Base-by-base conservation (phyloP, 1,284 basidiomycete genomes). In the Ganoderma meredithae region DNA sequence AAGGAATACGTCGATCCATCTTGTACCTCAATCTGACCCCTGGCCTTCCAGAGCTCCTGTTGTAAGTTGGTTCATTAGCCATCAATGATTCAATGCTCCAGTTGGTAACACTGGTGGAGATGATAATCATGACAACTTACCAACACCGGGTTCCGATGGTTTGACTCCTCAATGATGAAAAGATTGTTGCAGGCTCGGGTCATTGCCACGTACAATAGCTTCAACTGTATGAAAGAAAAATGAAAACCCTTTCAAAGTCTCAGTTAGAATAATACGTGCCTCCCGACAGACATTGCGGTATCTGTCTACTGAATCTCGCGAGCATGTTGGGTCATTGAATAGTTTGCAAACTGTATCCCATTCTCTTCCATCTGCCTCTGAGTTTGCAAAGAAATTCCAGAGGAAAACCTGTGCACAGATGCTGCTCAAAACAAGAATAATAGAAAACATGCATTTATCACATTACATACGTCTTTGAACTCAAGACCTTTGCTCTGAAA, bases 401-500 rank as follows among this genome's bases (percentile, higher is more conserved):
- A 93, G 75, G 1, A 93, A 79, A 3, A 93, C 90, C 89, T 92
- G 72, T 22, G 52, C 44, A 3, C 5, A 19, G 8, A 5, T 2
- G 7, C 15, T 5, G 47, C 47, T 17, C 3, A 39, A 33, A 36
- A 58, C 41, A 49, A 60, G 43, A 33, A 39, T 55, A 41, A 10
- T 41, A 13, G 49, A 47, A 7, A 5, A 31, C 44, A 25, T 12
- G 13, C 63, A 12, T 10, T 39, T 31, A n/a, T 12, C 0, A 9
- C 25, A 36, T 31, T 8, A 74, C 83, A 65, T 69, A 90, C 89
- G 66, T 92, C 90, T 71, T 91, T 84, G 72, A 92, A 92, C 73
- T 92, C 91, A 0, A 92, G 79, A 0, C 91, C 91, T 76, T 93
- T 93, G 81, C 86, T 88, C 59, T 93, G 89, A 69, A 90, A 90